phyloP scores from a whole-genome alignment of 2,329 filamentous ascomycete genomes.

The Fusarium sp. region DNA sequence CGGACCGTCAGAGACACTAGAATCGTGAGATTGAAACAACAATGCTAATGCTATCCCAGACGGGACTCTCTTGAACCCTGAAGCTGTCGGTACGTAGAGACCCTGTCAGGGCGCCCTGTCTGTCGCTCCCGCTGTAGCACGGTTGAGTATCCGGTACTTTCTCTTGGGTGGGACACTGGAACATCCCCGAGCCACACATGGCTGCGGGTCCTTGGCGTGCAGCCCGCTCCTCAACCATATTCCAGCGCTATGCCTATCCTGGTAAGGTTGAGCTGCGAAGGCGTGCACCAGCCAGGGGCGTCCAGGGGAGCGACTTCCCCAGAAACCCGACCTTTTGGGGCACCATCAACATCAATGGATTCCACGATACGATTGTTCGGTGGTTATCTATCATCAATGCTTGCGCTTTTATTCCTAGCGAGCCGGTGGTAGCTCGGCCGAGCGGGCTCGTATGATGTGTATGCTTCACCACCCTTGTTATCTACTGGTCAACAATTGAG shows the following conservation, averaged over 20 bases:
- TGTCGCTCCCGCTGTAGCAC: conserved; percentile 34
- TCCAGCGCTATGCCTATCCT: conserved; percentile 49
- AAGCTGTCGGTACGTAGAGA: conserved; percentile 42
- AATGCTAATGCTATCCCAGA: background rate
- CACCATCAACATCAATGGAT: conserved; percentile 46
- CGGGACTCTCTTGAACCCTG: background rate
- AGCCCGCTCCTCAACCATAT: conserved; percentile 62
- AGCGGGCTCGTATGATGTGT: conserved; percentile 37
- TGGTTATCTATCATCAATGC: conserved; percentile 36
- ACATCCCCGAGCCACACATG: conserved; percentile 47
- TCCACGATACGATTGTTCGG: conserved; percentile 34
- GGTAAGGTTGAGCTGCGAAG: conserved; percentile 40
- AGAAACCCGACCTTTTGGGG: conserved; percentile 51
- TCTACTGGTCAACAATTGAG: conserved; percentile 36
- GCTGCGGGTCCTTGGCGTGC: conserved; percentile 47
- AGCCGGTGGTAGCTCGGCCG: conserved; percentile 46
- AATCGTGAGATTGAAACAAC: background rate
- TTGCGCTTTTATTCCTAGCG: conserved; percentile 27
- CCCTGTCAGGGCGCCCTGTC: conserved; percentile 27
- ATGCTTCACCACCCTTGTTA: conserved; percentile 29
- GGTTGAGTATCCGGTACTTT: conserved; percentile 47
- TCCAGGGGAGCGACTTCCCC: conserved; percentile 48
- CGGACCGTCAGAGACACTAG: background rate
- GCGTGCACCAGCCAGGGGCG: conserved; percentile 45
- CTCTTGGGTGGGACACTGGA: conserved; percentile 39